Conservation (phyloP, 345 rosid genomes). For the Psidium guajava region DNA sequence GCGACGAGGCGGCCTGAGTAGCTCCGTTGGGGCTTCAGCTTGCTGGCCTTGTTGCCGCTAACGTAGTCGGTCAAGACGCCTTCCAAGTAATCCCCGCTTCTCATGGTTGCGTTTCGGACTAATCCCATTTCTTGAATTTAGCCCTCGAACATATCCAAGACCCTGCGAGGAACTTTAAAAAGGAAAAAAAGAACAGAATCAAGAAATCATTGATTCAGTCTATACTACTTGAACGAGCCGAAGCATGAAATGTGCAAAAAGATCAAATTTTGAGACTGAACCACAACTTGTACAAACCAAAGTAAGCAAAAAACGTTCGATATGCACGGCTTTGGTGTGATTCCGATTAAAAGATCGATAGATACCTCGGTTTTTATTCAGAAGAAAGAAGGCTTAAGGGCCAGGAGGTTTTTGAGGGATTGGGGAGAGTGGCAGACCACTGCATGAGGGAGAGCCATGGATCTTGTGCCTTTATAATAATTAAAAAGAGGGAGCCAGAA, state of each 20-base stretch:
- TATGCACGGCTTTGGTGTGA: background rate
- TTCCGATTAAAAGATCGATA: background rate
- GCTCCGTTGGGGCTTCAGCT: slow-evolving; percentile 8
- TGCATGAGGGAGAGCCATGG: slow-evolving; percentile 12
- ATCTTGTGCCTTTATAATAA: slow-evolving; percentile 20
- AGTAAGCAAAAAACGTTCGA: background rate
- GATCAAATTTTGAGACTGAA: background rate
- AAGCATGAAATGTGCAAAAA: background rate
- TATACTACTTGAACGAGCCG: background rate
- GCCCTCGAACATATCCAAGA: background rate
- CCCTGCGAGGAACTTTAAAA: slow-evolving; percentile 12
- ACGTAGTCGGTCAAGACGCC: slow-evolving; percentile 62
- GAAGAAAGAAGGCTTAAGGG: background rate
- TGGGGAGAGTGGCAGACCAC: background rate
- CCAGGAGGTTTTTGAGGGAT: background rate
- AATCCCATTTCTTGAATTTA: slow-evolving; percentile 46
- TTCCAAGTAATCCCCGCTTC: slow-evolving; percentile 65
- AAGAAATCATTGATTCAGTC: background rate
- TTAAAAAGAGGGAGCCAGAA: slow-evolving; percentile 7
- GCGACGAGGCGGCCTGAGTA: slow-evolving; percentile 55
- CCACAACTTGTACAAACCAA: background rate
- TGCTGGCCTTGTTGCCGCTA: slow-evolving; percentile 15
- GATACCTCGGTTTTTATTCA: background rate
- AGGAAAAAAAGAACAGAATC: background rate
- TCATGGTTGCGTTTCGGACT: slow-evolving; percentile 33